These are phyloP conservation scores for Taphrina populina DNA, from an alignment of 1,139 yeast species.

Conservation along the genomic window DNA sequence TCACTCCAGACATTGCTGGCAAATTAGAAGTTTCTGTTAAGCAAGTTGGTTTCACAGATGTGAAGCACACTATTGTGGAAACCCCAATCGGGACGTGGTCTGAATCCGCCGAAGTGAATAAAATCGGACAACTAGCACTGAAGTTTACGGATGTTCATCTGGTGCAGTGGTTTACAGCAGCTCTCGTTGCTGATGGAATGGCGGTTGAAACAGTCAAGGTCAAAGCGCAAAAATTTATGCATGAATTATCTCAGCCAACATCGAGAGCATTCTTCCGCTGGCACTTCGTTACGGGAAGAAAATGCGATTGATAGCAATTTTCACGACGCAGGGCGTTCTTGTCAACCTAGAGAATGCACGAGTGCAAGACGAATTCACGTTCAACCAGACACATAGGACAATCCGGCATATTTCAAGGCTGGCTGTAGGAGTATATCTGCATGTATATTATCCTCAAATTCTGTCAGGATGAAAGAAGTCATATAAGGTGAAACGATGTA, in stretches of 20 bases:
- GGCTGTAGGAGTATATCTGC: too few relatives aligned
- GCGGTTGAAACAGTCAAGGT: background rate
- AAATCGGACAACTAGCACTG: constrained; percentile 34
- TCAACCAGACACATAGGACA: too few relatives aligned
- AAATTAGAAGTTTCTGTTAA: constrained; percentile 10
- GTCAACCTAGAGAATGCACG: too few relatives aligned
- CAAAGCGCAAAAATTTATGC: background rate
- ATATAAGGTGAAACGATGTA: too few relatives aligned
- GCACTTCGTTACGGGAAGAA: constrained; percentile 21
- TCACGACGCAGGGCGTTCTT: too few relatives aligned
- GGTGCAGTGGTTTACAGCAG: constrained; percentile 8
- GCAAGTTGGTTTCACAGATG: constrained; percentile 29
- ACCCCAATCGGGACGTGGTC: constrained; percentile 36
- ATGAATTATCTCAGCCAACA: background rate
- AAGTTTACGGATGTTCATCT: constrained; percentile 18
- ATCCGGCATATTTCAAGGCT: too few relatives aligned
- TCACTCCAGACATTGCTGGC: constrained; percentile 3
- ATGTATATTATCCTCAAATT: too few relatives aligned
- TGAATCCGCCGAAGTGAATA: constrained; percentile 15
- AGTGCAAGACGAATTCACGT: too few relatives aligned
- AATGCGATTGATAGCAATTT: too few relatives aligned
- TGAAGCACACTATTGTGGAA: constrained; percentile 24
- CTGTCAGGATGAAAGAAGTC: too few relatives aligned
- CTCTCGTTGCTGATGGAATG: constrained; percentile 1
- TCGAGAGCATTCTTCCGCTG: constrained; percentile 7